Evolutionary conservation across 768 basidiomycete genomes (phyloP), one percentile per base, ranked within the genome.

Genomic region (Boletus tylopilopsis): DNA sequence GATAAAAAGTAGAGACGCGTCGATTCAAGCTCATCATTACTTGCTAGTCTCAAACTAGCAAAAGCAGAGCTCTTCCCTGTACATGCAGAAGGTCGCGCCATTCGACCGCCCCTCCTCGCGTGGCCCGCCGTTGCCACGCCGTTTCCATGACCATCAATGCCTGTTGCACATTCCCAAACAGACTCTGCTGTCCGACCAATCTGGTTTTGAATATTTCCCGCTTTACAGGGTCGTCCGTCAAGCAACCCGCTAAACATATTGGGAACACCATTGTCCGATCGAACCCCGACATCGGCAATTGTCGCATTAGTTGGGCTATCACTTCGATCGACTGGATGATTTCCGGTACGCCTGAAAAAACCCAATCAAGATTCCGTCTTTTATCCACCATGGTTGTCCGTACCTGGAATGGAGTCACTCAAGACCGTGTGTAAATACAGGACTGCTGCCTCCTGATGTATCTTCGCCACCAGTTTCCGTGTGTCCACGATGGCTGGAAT

Each of bases 181-280:
- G 75, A 55, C 76, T 75, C 58, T 85, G 79, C 51, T 79, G 74
- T 25, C 62, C 68, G 22, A 78, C 74, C 41, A 88, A 62, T 42
- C 83, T 74, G 21, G 70, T 67, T 59, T 80, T 84, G 64, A 86
- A 71, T 57, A 82, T 75, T 43, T 82, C 80, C 30, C 82, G 75
- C 42, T 73, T 73, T 34, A 65, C 69, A 16, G 74, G 78, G 63
- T 84, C 80, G 64, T 87, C 82, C 38, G 85, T 79, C 76, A 90
- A 76, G 64, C 81, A 81, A 6, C 84, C 89, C 25, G 84, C 81
- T 35, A 92, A 71, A 63, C 81, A 84, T 47, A 88, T 76, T 24
- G 89, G 87, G 67, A 90, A 85, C 19, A 87, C 72, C 35, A 90
- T 66, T 8, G 78, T 75, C 49, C 85, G 79, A 64, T 92, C 89